phyloP scores from a whole-genome alignment of 371 early-diverging fungal species.

The Dichotomocladium elegans region DNA sequence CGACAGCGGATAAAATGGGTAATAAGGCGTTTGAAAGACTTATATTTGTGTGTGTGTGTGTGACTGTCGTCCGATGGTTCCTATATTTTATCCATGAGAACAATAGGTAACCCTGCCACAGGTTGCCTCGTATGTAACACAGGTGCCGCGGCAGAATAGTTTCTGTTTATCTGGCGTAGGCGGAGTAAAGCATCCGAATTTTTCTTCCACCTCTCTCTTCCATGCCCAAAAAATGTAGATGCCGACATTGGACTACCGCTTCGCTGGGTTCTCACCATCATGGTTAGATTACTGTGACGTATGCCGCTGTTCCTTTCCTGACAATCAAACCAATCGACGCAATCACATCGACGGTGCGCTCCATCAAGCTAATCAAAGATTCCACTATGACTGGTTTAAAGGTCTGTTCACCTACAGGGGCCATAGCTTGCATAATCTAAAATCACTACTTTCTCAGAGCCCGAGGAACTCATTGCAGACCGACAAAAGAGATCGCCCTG shows the following conservation, averaged over 20 bases:
- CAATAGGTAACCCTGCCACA: too few species aligned
- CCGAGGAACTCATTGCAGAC: constrained; percentile 24
- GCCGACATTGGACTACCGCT: not conserved
- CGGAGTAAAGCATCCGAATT: too few species aligned
- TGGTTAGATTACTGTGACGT: constrained; percentile 40
- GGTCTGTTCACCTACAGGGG: constrained; percentile 17
- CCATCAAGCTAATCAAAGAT: constrained; percentile 30
- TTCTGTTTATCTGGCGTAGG: too few species aligned
- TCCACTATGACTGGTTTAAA: constrained; percentile 44
- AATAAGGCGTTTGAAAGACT: too few species aligned
- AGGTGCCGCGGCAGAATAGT: too few species aligned
- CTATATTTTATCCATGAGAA: too few species aligned
- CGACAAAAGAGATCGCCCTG: constrained; percentile 39
- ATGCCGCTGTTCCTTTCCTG: constrained; percentile 47
- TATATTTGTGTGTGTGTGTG: too few species aligned
- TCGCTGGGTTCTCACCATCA: not conserved
- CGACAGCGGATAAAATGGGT: too few species aligned
- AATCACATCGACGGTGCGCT: constrained; percentile 32
- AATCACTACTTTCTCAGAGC: constrained; percentile 9
- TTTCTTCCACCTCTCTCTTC: too few species aligned
- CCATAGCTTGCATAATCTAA: not conserved
- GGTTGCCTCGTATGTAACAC: too few species aligned
- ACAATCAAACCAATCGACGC: constrained; percentile 37
- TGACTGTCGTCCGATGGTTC: too few species aligned
- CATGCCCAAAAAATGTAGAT: not conserved